phyloP scores from a whole-genome alignment of 768 basidiomycete genomes.

The Pleurotus tuoliensis region DNA sequence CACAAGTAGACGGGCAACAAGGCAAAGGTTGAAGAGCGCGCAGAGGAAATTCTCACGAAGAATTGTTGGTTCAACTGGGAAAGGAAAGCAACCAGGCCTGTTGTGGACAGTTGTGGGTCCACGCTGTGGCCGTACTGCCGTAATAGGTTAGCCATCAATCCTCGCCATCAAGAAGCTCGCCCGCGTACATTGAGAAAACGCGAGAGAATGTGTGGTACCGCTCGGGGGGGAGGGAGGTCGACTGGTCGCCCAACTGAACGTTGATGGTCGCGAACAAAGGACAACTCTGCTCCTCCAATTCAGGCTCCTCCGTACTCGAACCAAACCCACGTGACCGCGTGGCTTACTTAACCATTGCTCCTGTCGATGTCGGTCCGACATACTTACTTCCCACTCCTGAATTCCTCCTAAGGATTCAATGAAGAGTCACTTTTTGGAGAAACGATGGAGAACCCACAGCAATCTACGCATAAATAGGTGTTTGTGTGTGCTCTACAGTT shows the following conservation, averaged over 20 bases:
- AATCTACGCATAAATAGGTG: too few species aligned
- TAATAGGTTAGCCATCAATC: slow-evolving; percentile 23
- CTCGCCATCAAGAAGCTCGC: background rate
- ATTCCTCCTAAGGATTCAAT: background rate
- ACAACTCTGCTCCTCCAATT: background rate
- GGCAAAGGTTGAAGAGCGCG: slow-evolving; percentile 16
- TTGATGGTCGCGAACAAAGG: slow-evolving; percentile 5
- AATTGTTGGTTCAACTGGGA: slow-evolving; percentile 16
- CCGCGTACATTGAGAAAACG: background rate
- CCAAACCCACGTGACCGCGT: slow-evolving; percentile 3
- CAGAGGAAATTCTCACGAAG: slow-evolving; percentile 36
- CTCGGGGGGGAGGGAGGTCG: slow-evolving; percentile 7
- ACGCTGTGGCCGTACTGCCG: slow-evolving; percentile 28
- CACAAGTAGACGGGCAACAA: slow-evolving; percentile 14
- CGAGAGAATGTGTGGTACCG: slow-evolving; percentile 7
- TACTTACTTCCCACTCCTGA: too few species aligned
- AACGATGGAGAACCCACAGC: too few species aligned
- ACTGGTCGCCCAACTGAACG: slow-evolving; percentile 4
- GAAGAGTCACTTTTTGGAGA: background rate
- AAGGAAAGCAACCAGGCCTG: slow-evolving; percentile 31
- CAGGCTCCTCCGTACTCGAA: background rate
- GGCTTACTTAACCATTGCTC: background rate
- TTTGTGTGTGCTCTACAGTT: too few species aligned
- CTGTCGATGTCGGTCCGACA: background rate
- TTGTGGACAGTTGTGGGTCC: slow-evolving; percentile 57